Evolutionary conservation across 768 basidiomycete genomes (phyloP), one percentile per base, ranked within the genome.

Genomic region (Boletus bicolor): DNA sequence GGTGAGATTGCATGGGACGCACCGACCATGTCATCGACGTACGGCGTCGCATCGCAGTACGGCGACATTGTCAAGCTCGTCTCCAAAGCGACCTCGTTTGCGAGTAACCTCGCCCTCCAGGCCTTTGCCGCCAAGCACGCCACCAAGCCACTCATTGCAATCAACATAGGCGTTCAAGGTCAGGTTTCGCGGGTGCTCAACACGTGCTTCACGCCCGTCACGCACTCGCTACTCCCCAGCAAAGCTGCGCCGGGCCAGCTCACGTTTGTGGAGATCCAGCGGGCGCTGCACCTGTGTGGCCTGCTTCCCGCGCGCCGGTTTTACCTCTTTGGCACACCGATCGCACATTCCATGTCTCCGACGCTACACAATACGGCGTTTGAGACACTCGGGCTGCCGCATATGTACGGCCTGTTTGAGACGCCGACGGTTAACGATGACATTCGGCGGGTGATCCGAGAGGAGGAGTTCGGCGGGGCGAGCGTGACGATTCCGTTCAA

Each of bases 401-500:
- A 98, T 71, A 68, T 70, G 11, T 99, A 98, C 69, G 78, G 76
- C 28, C 75, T 90, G n/a, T 75, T 91, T 35, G 92, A 98, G 74
- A 89, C 90, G 0, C 67, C 76, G 6, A 69, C 77, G 7, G 81
- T 95, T 6, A 82, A 83, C 39, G 81, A 86, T 14, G 79, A 82
- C 59, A 77, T 96, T 64, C 82, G 81, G 67, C 72, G 78, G 3
- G 78, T 84, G 3, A 77, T 98, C 19, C 71, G 76, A 1, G 75
- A 81, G 4, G 79, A 83, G 2, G 82, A 85, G 44, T 98, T 98
- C 68, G 96, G 97, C 8, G 97, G 97, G 0, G 97, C 94, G 15
- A 93, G 91, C 5, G 93, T 98, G 28, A 99, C 97, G 19, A 98
- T 98, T 60, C 97, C 97, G 2, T 86, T 87, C 78, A 99, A 99